Evolutionary conservation across 305 asterid species (phyloP), one percentile per base, ranked within the genome.

Genomic region (Fraxinus xanthoxyloides): DNA sequence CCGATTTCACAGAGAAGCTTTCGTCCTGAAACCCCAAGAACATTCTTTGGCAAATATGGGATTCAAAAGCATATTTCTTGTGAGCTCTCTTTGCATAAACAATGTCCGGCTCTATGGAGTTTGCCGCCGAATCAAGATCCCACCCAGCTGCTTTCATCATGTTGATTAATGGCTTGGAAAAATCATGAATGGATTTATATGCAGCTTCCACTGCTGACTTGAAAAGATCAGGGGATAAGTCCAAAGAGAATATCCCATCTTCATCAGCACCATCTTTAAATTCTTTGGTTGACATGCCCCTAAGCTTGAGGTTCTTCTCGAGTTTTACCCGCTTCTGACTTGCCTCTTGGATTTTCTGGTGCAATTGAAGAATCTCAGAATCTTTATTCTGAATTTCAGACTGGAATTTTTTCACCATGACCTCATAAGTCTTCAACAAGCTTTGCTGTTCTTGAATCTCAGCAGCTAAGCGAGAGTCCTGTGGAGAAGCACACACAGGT

Each of bases 71-170:
- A 59, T 93, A 96, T 80, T 96, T 96, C 89, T 96, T 96, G 92
- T 96, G 98, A 80, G 98, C 98, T 85, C 99, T 87, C 90, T 94
- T 96, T 30, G 95, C 95, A 79, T 94, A 96, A 73, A 65, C 78
- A 76, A 91, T 85, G 73, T 89, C 81, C 5, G 98, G 97, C 84
- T 94, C 98, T 1, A 96, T 91, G 79, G 99, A 93, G 88, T 89
- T 88, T 34, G 99, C 98, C 4, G 99, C 98, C 13, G 95, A 91
- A 87, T 96, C 99, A 79, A 96, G 98, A 88, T 96, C 99, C 99
- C 99, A 96, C 32, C 97, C 99, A 80, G 98, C 97, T 34, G 98
- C 99, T 88, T 96, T 96, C 99, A 96, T 94, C 99, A 96, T 93
- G 87, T 93, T 96, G 88, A 96, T 96, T 78, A 96, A 83, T 17